A percentile compares a stretch with the other conserved stretches of the same genome.
Evolutionary conservation across 2,329 filamentous ascomycete species (phyloP).

Genomic region (Talaromyces sp.): DNA sequence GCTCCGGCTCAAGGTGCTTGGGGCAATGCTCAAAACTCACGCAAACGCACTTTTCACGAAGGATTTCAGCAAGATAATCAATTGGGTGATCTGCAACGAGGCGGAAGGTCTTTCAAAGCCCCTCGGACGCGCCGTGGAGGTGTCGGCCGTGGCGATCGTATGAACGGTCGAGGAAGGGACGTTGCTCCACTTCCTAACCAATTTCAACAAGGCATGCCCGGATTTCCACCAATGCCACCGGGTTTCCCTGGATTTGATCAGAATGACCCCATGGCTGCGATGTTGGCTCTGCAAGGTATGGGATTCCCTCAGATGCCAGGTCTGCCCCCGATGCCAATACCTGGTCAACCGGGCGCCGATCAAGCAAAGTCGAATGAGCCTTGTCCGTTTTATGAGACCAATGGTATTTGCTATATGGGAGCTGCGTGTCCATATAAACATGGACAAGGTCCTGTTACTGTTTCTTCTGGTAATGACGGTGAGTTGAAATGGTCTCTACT

Average conservation of each 20-base stretch:
- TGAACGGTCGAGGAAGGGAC: slow-evolving; percentile 28
- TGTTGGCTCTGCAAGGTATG: slow-evolving; percentile 54
- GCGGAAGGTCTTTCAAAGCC: slow-evolving; percentile 49
- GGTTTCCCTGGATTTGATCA: slow-evolving; percentile 54
- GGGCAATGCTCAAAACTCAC: slow-evolving; percentile 33
- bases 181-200: slow-evolving; percentile 25
- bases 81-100: slow-evolving; percentile 37
- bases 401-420: slow-evolving; percentile 57
- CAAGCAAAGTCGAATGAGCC: slow-evolving; percentile 38
- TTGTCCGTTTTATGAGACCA: slow-evolving; percentile 58
- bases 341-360: slow-evolving; percentile 29
- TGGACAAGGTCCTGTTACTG: slow-evolving; percentile 45
- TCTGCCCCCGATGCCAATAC: slow-evolving; percentile 43
- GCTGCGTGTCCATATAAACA: slow-evolving; percentile 58
- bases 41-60: slow-evolving; percentile 55
- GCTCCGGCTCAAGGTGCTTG: slow-evolving; percentile 22
- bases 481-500: slow-evolving; percentile 1
- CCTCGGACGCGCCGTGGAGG: slow-evolving; percentile 39
- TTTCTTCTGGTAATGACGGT: slow-evolving; percentile 32
- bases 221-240: slow-evolving; percentile 40
- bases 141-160: slow-evolving; percentile 40
- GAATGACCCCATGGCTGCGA: slow-evolving; percentile 54
- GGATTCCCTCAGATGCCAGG: slow-evolving; percentile 49
- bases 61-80: slow-evolving; percentile 47
- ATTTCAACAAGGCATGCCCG: slow-evolving; percentile 29